Percentiles rank a stretch among this genome's conserved stretches.
These are phyloP conservation scores for Prunus armeniaca DNA, from an alignment of 306 rosid genomes.

Conservation along the genomic window DNA sequence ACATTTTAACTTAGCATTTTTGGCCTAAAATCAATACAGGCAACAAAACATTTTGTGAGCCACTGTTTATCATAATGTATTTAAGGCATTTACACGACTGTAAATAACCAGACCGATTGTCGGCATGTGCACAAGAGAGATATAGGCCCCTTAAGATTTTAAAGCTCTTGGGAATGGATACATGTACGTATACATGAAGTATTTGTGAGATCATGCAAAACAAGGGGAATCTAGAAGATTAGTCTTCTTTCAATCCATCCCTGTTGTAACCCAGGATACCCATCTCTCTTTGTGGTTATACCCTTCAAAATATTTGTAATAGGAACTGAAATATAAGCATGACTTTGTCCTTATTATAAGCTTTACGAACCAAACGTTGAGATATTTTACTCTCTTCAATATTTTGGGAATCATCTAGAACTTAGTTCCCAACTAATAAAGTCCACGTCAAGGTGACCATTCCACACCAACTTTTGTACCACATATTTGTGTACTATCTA, in stretches of 20 bases:
- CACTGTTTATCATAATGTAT: neutral
- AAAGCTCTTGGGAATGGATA: neutral
- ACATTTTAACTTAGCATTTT: constrained; percentile 8
- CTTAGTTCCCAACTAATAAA: neutral
- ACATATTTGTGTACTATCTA: neutral
- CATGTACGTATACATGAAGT: neutral
- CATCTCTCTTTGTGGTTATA: neutral
- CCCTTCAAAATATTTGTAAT: neutral
- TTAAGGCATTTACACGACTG: neutral
- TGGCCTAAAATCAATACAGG: neutral
- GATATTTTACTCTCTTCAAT: neutral
- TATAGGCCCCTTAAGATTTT: no score
- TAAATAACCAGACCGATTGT: neutral
- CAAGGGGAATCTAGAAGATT: neutral
- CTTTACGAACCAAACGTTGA: neutral
- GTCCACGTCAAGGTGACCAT: neutral
- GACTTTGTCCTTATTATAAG: neutral
- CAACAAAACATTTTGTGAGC: constrained; percentile 7
- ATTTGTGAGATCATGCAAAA: neutral
- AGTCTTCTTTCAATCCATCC: neutral
- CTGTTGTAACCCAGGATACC: neutral
- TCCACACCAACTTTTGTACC: neutral
- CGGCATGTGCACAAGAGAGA: neutral
- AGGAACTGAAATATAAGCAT: neutral
- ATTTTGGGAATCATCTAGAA: neutral